Base-by-base conservation (phyloP, 257 asterid genomes). In the Jaltomata sinuosa region DNA sequence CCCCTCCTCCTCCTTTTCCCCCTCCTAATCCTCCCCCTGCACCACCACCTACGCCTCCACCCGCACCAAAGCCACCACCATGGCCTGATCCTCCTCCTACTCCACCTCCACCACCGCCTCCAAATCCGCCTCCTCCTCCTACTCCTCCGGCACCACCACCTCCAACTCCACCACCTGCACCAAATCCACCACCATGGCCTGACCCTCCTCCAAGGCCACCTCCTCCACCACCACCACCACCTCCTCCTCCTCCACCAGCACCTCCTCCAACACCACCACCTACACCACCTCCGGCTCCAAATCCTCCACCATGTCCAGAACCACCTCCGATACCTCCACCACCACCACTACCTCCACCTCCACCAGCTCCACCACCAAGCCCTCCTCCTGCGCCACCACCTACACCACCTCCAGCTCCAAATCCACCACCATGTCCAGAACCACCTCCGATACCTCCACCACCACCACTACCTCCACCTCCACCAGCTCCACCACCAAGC, bases 141-240 rank as follows among this genome's bases (percentile, higher is more conserved):
- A 67, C 80, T 18, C 88, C 85, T 42, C 87, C 87, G 0, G 84
- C 90, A 3, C 69, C 62, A 2, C 90, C 88, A 0, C 88, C 88
- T 11, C 90, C 90, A 2, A 84, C 85, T 16, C 88, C 90, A 3
- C 87, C 87, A 3, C 90, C 87, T 9, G 68, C 85, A 7, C 87
- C 87, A 45, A 84, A 69, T 21, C 89, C 89, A 4, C 87, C 86
- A 6, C 88, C 90, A 21, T 79, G 83, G 0, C 90, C 90, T 3
- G 88, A 83, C 1, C 89, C 89, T 32, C 84, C 88, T 10, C 90
- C 90, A 59, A 84, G 40, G 5, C 90, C 90, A 0, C 83, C 85
- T 0, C 89, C 89, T 8, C 85, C 88, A 1, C 88, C 85, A 1
- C 82, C 83, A 4, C 88, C 78, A 1, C 88, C 88, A 0, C 86